phyloP scores from a whole-genome alignment of 352 stramenopile species.

The Phytophthora pinifolia region DNA sequence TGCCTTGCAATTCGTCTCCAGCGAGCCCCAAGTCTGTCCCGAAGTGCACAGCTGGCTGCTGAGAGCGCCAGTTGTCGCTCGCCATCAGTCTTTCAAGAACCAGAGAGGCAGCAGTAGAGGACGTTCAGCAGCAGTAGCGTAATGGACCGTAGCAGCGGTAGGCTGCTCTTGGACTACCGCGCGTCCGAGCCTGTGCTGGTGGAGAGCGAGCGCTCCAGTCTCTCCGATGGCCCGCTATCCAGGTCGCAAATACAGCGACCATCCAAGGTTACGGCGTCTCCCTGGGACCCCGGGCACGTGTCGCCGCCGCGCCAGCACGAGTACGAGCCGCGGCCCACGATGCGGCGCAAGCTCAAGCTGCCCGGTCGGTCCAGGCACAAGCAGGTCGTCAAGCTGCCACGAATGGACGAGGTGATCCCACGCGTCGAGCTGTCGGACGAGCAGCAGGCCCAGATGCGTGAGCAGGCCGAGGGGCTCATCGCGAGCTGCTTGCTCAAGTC shows the following conservation, averaged over 20 bases:
- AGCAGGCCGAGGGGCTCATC: constrained; percentile 42
- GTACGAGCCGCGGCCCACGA: constrained; percentile 7
- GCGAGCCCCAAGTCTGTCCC: too few relatives aligned
- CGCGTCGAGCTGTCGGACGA: constrained; percentile 30
- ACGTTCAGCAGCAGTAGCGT: constrained; percentile 13
- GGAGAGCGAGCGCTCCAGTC: constrained; percentile 34
- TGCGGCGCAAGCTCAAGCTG: constrained; percentile 33
- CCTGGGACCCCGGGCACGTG: constrained; percentile 16
- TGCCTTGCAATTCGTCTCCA: too few relatives aligned
- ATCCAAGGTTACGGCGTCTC: constrained; percentile 18
- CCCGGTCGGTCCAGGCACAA: constrained; percentile 26
- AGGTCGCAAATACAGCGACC: constrained; percentile 29
- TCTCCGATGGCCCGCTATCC: constrained; percentile 26
- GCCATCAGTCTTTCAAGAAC: neutral
- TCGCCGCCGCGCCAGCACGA: constrained; percentile 7
- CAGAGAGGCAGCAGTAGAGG: neutral
- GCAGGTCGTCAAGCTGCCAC: constrained; percentile 26
- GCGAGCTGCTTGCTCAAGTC: constrained; percentile 38
- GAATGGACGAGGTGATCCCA: constrained; percentile 41
- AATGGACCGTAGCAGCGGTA: constrained; percentile 26
- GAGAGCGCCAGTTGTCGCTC: too few relatives aligned
- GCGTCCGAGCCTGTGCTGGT: constrained; percentile 31
- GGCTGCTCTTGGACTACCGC: constrained; percentile 28
- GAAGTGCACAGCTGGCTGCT: too few relatives aligned
- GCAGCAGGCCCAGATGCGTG: constrained; percentile 33